Conservation (phyloP, 441 rosid species). For the California macrophylla region DNA sequence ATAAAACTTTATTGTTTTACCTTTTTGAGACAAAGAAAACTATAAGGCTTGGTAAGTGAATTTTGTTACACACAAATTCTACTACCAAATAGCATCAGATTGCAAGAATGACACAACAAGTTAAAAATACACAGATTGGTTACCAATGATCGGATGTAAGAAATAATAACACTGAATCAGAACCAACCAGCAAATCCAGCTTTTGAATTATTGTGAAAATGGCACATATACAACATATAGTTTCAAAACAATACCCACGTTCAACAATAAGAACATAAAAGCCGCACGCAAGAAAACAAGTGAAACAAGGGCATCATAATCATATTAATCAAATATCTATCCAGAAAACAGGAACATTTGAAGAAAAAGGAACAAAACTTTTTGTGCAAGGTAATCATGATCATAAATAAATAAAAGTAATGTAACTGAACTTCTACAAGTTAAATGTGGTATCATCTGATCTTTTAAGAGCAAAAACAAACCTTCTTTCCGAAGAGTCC, state of each 20-base stretch:
- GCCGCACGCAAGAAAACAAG: not conserved
- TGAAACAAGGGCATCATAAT: not conserved
- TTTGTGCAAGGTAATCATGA: not conserved
- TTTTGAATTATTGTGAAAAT: not conserved
- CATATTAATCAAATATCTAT: not conserved
- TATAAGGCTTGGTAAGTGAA: not conserved
- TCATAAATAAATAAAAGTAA: not conserved
- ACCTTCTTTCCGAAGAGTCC: constrained; percentile 81
- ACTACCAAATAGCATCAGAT: not conserved
- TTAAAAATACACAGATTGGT: not conserved
- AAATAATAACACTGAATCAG: not conserved
- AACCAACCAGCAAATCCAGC: not conserved
- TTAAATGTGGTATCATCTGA: not conserved
- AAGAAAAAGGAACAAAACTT: not conserved
- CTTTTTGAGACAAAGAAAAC: not conserved
- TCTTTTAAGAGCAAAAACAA: not conserved
- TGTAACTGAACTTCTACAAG: not conserved
- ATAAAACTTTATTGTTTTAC: not conserved
- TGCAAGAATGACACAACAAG: not conserved
- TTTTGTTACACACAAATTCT: not conserved
- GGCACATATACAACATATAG: not conserved
- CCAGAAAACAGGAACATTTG: not conserved
- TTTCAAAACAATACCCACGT: not conserved
- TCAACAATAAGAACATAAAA: not conserved
- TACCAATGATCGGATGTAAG: not conserved